phyloP scores from a whole-genome alignment of 1,284 basidiomycete genomes.

The Megacollybia platyphylla region DNA sequence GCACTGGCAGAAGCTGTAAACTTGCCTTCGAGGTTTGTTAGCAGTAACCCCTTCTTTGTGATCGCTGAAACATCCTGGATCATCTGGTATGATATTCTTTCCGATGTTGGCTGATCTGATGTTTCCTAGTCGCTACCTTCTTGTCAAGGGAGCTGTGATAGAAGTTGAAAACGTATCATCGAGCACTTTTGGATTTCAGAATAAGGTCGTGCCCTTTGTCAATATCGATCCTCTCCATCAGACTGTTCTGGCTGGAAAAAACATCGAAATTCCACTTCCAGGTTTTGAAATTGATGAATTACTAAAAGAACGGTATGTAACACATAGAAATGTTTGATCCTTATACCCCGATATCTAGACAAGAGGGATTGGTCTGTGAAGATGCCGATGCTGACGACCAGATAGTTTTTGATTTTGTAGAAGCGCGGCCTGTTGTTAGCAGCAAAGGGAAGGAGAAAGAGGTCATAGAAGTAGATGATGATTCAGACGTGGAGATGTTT shows the following conservation, averaged over 20 bases:
- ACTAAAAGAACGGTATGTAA: conserved; percentile 25
- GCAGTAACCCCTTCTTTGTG: conserved; percentile 36
- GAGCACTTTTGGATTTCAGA: neutral
- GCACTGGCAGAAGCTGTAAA: conserved; percentile 54
- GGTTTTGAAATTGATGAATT: conserved; percentile 34
- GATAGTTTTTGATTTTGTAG: conserved; percentile 21
- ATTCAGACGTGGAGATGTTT: conserved; percentile 9
- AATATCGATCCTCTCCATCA: conserved; percentile 23
- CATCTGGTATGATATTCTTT: conserved; percentile 28
- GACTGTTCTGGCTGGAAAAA: conserved; percentile 16
- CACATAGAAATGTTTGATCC: conserved; percentile 16
- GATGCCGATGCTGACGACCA: conserved; percentile 37
- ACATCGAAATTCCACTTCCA: conserved; percentile 40
- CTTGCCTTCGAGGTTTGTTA: conserved; percentile 34
- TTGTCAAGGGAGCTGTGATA: conserved; percentile 26
- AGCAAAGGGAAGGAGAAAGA: conserved; percentile 2
- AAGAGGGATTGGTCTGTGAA: too few relatives aligned
- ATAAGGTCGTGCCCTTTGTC: conserved; percentile 23
- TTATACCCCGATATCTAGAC: too few relatives aligned
- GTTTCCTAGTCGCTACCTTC: conserved; percentile 39
- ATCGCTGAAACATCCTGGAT: conserved; percentile 51
- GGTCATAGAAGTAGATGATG: conserved; percentile 10
- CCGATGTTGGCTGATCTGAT: neutral
- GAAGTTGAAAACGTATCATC: conserved; percentile 4
- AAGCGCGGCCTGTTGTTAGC: conserved; percentile 1